Base-by-base conservation (phyloP, 225 moss, liverwort and hornwort species). In the Pseudisothecium myosuroides region DNA sequence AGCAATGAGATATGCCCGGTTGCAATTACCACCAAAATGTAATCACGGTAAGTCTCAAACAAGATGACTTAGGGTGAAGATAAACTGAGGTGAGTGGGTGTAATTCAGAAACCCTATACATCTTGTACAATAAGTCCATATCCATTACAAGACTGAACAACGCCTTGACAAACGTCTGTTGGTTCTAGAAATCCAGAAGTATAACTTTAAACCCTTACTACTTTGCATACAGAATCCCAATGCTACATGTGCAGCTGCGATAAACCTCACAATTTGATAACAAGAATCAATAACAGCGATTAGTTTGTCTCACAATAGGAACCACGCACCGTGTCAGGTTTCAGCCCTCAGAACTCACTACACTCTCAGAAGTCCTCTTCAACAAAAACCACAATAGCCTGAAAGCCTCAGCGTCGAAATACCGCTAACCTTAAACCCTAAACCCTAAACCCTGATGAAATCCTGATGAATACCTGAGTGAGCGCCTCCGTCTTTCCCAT, bases 401-500 rank as follows among this genome's bases (percentile, higher is more conserved):
- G 27, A 45, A 63, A 28, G 22, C n/a, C 55, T 66, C 54, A 28
- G 68, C 68, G 36, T 21, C 56, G 24, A 67, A 31, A 32, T 19
- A 62, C n/a, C n/a, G n/a, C n/a, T n/a, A n/a, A n/a, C n/a, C n/a
- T n/a, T n/a, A n/a, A n/a, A n/a, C 60, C 14, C 45, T 54, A 86
- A 50, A 19, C 73, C 73, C 73, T 45, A n/a, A 71, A 80, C 54
- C 54, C 54, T 54, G 52, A n/a, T n/a, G n/a, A n/a, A 81, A 75
- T 69, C 76, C 68, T 32, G 66, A 74, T 31, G 59, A 71, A 84
- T 87, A 94, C 95, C 95, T 97, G 97, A 29, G 95, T 97, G 36
- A 97, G 94, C 75, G 97, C 96, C 90, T 97, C 97, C 21, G 97
- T 97, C 93, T 96, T 97, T 75, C 97, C 96, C 97, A 97, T 97